Conservation (phyloP, 2,329 filamentous ascomycete species). For the Cylindrodendrum hubeiense region DNA sequence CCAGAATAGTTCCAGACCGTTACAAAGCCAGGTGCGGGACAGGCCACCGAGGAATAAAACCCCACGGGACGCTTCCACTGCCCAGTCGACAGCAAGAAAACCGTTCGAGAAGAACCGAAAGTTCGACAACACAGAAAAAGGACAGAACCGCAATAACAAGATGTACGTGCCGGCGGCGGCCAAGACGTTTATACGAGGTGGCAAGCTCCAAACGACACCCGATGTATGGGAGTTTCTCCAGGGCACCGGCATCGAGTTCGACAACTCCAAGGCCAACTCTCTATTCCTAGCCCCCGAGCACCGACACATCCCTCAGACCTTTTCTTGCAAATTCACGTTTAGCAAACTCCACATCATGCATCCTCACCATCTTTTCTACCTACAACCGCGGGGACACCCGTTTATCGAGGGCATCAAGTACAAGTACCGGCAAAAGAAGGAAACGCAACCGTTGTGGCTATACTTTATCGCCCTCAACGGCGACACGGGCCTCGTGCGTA, state of each 20-base stretch:
- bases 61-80: background rate
- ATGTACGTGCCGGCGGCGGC: conserved; percentile 34
- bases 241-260: conserved; percentile 39
- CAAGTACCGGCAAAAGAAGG: conserved; percentile 43
- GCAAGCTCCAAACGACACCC: conserved; percentile 46
- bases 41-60: background rate
- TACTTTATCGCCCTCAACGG: conserved; percentile 33
- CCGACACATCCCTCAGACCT: conserved; percentile 29
- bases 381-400: conserved; percentile 50
- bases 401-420: conserved; percentile 41
- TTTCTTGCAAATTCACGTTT: conserved; percentile 42
- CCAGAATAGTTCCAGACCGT: conserved; percentile 13
- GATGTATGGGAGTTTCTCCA: conserved; percentile 46
- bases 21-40: background rate
- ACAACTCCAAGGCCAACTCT: conserved; percentile 36
- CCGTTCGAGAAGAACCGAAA: conserved; percentile 23
- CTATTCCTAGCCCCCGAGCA: conserved; percentile 28
- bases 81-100: conserved; percentile 17
- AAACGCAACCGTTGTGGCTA: conserved; percentile 50
- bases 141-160: background rate
- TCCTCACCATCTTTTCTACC: conserved; percentile 48
- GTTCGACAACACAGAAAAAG: conserved; percentile 8
- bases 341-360: conserved; percentile 48
- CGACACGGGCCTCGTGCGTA: conserved; percentile 42
- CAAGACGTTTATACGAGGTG: conserved; percentile 37